These are phyloP conservation scores for Fusarium pseudoanthophilum DNA, from an alignment of 2,329 filamentous ascomycete genomes.

Conservation along the genomic window DNA sequence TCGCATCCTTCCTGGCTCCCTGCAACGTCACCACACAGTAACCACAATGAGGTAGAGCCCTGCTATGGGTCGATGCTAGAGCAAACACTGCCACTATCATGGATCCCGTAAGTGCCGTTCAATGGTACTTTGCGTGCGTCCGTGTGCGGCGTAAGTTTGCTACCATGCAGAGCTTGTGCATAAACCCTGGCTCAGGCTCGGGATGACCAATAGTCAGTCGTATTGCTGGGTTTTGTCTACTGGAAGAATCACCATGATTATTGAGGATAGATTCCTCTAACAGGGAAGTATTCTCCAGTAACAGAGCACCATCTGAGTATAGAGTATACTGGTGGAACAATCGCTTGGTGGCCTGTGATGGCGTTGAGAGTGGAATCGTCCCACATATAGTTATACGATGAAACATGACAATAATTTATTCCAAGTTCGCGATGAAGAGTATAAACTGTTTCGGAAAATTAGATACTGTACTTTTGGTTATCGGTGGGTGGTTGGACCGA, in stretches of 20 bases:
- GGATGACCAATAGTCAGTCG: conserved; percentile 11
- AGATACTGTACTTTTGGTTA: not conserved
- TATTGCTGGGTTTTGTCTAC: conserved; percentile 12
- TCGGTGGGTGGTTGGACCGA: not conserved
- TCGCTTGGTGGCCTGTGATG: not conserved
- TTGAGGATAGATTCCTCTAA: not conserved
- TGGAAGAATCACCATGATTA: not conserved
- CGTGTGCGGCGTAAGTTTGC: conserved; percentile 5
- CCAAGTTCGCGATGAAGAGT: not conserved
- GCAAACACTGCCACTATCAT: conserved; percentile 1
- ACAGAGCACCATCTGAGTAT: not conserved
- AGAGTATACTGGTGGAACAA: not conserved
- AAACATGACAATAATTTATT: not conserved
- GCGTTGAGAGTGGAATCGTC: not conserved
- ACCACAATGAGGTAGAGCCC: conserved; percentile 13
- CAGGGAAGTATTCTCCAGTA: not conserved
- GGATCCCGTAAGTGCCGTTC: not conserved
- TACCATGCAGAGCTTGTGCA: not conserved
- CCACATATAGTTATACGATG: not conserved
- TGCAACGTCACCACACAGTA: conserved; percentile 12
- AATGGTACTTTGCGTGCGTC: not conserved
- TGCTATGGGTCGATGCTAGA: not conserved
- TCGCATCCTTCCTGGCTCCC: not conserved
- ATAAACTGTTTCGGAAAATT: not conserved
- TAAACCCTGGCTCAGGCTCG: conserved; percentile 5